Conservation (phyloP, 139 green algal species). For the Coccomyxa sp. region DNA sequence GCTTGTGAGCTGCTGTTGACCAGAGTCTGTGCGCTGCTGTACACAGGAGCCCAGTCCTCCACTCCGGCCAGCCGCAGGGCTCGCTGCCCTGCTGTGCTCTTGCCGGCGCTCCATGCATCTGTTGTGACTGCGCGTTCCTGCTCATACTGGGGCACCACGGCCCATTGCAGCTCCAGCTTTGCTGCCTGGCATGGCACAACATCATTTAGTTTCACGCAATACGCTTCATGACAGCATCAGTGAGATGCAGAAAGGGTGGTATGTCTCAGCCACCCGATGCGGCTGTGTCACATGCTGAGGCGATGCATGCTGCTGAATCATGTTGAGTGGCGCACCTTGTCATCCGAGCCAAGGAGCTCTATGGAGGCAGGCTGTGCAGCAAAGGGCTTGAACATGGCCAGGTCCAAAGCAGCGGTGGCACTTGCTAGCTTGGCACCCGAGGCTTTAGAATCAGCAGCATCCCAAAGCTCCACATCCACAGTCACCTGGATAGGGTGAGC, state of each 20-base stretch:
- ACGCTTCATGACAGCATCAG: too few species aligned
- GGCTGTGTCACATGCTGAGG: background rate
- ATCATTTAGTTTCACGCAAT: too few species aligned
- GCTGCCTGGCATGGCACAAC: background rate
- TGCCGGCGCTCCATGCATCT: constrained; percentile 18
- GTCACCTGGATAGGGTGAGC: background rate
- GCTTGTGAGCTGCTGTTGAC: background rate
- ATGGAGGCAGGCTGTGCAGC: background rate
- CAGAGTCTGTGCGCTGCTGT: background rate
- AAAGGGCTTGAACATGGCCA: background rate
- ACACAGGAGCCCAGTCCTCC: constrained; percentile 7
- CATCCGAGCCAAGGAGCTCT: background rate
- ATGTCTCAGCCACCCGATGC: background rate
- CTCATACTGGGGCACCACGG: constrained; percentile 25
- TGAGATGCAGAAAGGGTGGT: too few species aligned
- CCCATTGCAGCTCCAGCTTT: constrained; percentile 1
- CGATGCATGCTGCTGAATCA: background rate
- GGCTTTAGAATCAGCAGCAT: constrained; percentile 28
- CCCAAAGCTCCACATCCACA: constrained; percentile 33
- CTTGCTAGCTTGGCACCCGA: constrained; percentile 24
- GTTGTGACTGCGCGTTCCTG: background rate
- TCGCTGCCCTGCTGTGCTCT: constrained; percentile 31
- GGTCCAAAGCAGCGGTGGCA: constrained; percentile 1
- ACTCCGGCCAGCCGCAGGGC: constrained; percentile 24
- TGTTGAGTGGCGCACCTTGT: background rate